phyloP scores from a whole-genome alignment of 306 rosid species.

The Fragaria vesca region DNA sequence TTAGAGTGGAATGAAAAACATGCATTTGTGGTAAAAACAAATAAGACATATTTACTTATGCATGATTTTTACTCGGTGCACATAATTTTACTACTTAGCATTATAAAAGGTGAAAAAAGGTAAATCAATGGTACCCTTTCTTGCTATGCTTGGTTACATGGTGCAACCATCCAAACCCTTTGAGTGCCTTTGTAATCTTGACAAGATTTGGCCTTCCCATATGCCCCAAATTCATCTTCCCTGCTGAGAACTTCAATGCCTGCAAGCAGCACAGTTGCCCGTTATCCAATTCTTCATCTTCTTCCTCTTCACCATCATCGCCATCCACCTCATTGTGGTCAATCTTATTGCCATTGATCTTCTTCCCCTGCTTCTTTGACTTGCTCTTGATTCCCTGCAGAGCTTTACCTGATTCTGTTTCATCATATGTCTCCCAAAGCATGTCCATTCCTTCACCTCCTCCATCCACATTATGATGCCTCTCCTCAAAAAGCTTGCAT shows the following conservation, averaged over 20 bases:
- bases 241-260: conserved; percentile 83
- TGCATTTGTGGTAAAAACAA: conserved; percentile 21
- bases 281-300: conserved; percentile 26
- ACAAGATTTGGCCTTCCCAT: conserved; percentile 76
- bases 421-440: conserved; percentile 91
- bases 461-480: conserved; percentile 51
- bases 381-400: conserved; percentile 29
- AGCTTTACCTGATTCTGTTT: conserved; percentile 39
- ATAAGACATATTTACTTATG: conserved; percentile 50
- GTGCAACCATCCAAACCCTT: conserved; percentile 79
- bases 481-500: conserved; percentile 84
- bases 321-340: conserved; percentile 19
- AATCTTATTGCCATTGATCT: conserved; percentile 23
- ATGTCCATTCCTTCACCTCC: conserved; percentile 83
- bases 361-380: conserved; percentile 52
- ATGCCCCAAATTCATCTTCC: conserved; percentile 77
- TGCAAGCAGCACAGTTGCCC: conserved; percentile 77
- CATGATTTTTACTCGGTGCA: conserved; percentile 28
- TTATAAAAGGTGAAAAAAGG: conserved; percentile 1
- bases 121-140: conserved; percentile 51
- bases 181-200: conserved; percentile 81
- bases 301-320: conserved; percentile 39
- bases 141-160: conserved; percentile 58
- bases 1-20: neutral
- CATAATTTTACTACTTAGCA: conserved; percentile 30